These are phyloP conservation scores for Plantago elongata DNA, from an alignment of 257 asterid species.

Conservation along the genomic window DNA sequence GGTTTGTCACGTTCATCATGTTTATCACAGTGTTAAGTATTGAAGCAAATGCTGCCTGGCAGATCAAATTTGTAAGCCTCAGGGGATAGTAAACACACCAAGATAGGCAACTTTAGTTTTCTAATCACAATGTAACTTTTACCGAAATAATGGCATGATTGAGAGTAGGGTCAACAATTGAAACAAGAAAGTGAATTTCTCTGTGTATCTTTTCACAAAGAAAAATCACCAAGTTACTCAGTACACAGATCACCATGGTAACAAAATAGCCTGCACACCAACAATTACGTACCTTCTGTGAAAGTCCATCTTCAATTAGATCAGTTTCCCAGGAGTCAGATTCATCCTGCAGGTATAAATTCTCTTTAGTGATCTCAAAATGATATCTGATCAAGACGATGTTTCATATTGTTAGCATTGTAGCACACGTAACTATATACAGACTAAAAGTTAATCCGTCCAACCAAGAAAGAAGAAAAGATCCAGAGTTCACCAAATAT, in stretches of 20 bases:
- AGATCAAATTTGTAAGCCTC: no score
- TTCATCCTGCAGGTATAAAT: conserved; percentile 61
- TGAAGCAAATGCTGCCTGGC: no score
- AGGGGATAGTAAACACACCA: not conserved
- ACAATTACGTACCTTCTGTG: conserved; percentile 49
- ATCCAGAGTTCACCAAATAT: no score
- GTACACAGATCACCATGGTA: conserved; percentile 1
- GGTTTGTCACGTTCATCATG: no score
- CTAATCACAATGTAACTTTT: conserved; percentile 3
- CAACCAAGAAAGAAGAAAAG: not conserved
- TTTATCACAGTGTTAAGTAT: no score
- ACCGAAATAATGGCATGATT: not conserved
- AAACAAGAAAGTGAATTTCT: conserved; percentile 6
- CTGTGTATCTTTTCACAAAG: conserved; percentile 5
- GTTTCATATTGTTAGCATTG: no score
- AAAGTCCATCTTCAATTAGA: conserved; percentile 37
- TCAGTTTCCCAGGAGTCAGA: conserved; percentile 74
- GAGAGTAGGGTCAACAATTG: not conserved
- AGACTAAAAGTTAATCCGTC: conserved; percentile 2
- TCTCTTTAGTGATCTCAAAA: not conserved
- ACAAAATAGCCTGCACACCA: conserved; percentile 11
- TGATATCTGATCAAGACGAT: not conserved
- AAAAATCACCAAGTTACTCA: conserved; percentile 2
- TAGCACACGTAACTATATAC: not conserved
- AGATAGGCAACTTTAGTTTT: conserved; percentile 10